These are phyloP conservation scores for Canariomyces notabilis DNA, from an alignment of 2,329 filamentous ascomycete genomes.

Conservation along the genomic window DNA sequence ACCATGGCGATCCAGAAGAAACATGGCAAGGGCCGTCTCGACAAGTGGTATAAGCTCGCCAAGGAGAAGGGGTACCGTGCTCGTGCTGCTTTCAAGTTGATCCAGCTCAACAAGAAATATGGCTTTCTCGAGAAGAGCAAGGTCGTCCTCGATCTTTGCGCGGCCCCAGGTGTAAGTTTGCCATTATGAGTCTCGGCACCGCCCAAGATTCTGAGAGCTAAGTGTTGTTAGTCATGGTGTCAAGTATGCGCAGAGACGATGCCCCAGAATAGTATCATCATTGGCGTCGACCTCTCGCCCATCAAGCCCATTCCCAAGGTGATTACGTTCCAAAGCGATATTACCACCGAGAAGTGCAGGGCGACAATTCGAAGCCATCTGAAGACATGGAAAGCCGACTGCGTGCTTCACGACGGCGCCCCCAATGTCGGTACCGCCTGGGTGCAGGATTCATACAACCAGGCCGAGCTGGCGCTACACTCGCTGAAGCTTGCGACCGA, in stretches of 20 bases:
- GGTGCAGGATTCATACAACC: slow-evolving; percentile 97
- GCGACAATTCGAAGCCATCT: slow-evolving; percentile 83
- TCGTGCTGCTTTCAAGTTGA: slow-evolving; percentile 93
- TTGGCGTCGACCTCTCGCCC: slow-evolving; percentile 89
- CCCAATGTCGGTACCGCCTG: slow-evolving; percentile 97
- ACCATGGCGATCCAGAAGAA: slow-evolving; percentile 96
- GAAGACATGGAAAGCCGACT: slow-evolving; percentile 95
- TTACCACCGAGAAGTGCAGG: slow-evolving; percentile 93
- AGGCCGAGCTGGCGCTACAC: slow-evolving; percentile 87
- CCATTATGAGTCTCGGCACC: neutral
- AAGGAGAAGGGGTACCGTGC: slow-evolving; percentile 98
- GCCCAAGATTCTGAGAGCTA: slow-evolving; percentile 19
- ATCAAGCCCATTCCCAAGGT: slow-evolving; percentile 94
- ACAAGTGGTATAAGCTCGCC: slow-evolving; percentile 98
- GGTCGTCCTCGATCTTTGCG: slow-evolving; percentile 94
- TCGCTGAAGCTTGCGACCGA: slow-evolving; percentile 91
- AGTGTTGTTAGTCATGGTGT: slow-evolving; percentile 71
- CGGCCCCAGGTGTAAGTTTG: slow-evolving; percentile 75
- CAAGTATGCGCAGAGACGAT: slow-evolving; percentile 95
- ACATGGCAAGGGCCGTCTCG: slow-evolving; percentile 94
- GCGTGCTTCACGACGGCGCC: slow-evolving; percentile 92
- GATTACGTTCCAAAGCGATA: slow-evolving; percentile 96
- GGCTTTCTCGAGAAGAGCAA: slow-evolving; percentile 95
- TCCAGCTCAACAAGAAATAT: slow-evolving; percentile 99
- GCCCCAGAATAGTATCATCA: slow-evolving; percentile 82